These are phyloP conservation scores for Yarrowia porcina DNA, from an alignment of 805 yeast species.

Conservation along the genomic window DNA sequence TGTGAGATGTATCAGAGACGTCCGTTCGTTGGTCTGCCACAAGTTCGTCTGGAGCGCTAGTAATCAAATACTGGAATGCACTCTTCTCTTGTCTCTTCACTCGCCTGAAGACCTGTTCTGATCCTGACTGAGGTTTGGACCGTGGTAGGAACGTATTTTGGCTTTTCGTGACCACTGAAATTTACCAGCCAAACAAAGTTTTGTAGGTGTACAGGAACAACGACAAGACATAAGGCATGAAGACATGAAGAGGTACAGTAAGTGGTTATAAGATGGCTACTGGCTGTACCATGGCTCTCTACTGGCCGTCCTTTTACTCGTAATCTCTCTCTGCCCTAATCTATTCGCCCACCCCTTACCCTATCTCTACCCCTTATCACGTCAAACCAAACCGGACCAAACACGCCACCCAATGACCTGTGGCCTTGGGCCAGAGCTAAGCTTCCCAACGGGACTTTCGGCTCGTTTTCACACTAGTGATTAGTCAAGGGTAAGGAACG, in stretches of 20 bases:
- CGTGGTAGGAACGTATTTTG: not conserved
- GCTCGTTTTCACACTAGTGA: not conserved
- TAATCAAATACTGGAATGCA: no score
- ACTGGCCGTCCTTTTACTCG: no score
- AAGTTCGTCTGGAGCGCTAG: no score
- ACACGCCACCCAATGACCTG: conserved; percentile 21
- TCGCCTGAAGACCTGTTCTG: not conserved
- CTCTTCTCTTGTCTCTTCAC: no score
- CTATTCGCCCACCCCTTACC: no score
- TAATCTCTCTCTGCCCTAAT: no score
- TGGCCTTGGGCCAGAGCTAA: not conserved
- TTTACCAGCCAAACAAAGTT: not conserved
- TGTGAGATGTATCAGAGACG: not conserved
- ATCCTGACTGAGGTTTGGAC: not conserved
- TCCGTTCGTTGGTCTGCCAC: not conserved
- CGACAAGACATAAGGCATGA: no score
- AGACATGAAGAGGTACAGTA: no score
- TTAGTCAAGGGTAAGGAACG: not conserved
- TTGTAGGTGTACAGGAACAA: no score
- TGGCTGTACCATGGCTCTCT: no score
- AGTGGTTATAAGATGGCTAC: no score
- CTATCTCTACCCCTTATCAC: not conserved
- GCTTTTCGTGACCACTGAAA: conserved; percentile 3
- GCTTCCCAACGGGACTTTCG: not conserved
- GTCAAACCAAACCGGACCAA: not conserved